A percentile compares a stretch with the other conserved stretches of the same genome.
phyloP scores from a whole-genome alignment of 176 grass and related monocot species.

The Phragmites australis region DNA sequence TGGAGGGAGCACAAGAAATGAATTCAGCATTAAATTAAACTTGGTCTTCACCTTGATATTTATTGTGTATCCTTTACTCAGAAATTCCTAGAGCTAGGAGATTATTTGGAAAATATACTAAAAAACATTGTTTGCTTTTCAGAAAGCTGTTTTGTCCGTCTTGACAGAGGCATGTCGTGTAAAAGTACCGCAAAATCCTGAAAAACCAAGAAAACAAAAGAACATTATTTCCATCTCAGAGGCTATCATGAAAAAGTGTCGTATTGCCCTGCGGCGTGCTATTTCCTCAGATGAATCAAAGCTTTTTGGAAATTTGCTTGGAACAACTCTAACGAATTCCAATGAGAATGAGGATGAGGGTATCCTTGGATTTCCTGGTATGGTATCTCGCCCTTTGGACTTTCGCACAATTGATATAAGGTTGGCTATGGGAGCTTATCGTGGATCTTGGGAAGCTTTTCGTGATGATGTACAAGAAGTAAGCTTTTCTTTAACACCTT shows the following conservation, averaged over 20 bases:
- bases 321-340: constrained; percentile 75
- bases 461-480: constrained; percentile 93
- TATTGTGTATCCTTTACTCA: constrained; percentile 17
- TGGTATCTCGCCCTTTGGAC: constrained; percentile 94
- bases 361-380: constrained; percentile 94
- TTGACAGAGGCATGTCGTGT: constrained; percentile 66
- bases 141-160: constrained; percentile 94
- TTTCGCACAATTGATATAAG: constrained; percentile 98
- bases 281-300: constrained; percentile 84
- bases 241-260: constrained; percentile 79
- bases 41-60: constrained; percentile 9
- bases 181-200: constrained; percentile 48
- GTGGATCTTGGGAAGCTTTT: constrained; percentile 86
- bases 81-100: neutral
- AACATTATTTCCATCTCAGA: constrained; percentile 76
- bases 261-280: constrained; percentile 65
- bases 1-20: neutral
- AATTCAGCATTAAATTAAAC: constrained; percentile 8
- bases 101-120: constrained; percentile 32
- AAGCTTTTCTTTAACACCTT: constrained; percentile 38
- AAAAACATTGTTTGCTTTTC: constrained; percentile 29
- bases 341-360: constrained; percentile 95
- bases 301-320: constrained; percentile 92
- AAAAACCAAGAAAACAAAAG: constrained; percentile 53
- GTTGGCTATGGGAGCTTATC: constrained; percentile 79